A percentile compares a stretch with the other conserved stretches of the same genome.
These are phyloP conservation scores for Xylaria sp. DNA, from an alignment of 2,329 filamentous ascomycete species.

Conservation along the genomic window DNA sequence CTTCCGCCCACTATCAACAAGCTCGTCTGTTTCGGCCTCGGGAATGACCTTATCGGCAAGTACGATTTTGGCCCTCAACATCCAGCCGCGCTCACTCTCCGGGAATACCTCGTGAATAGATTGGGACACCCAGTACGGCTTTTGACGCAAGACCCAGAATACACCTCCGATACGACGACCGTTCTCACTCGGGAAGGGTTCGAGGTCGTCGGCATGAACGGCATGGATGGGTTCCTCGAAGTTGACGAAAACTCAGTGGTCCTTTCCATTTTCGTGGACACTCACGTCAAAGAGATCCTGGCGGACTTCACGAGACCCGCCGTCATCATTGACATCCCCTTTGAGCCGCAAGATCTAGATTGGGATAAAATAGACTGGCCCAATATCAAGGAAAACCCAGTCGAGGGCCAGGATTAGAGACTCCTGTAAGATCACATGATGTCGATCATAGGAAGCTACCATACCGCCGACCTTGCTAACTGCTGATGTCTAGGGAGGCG, in stretches of 20 bases:
- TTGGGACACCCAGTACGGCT: neutral
- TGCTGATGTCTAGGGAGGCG: neutral
- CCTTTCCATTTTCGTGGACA: neutral
- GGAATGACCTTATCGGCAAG: neutral
- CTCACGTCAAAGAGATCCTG: conserved; percentile 10
- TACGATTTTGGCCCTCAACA: neutral
- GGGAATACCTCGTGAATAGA: neutral
- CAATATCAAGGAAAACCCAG: too few species aligned
- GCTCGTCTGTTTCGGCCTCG: conserved; percentile 25
- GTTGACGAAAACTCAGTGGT: conserved; percentile 26
- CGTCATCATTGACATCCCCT: conserved; percentile 16
- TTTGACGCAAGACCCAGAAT: conserved; percentile 16
- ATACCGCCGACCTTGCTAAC: neutral
- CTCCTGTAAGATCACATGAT: neutral
- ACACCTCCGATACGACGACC: neutral
- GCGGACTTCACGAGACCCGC: conserved; percentile 24
- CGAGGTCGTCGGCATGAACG: conserved; percentile 1
- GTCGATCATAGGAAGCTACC: neutral
- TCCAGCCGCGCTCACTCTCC: conserved; percentile 1
- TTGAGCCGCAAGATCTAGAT: neutral
- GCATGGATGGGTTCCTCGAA: conserved; percentile 21
- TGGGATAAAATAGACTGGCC: neutral
- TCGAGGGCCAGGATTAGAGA: neutral
- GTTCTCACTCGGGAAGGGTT: conserved; percentile 3
- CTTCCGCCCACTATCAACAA: conserved; percentile 18